A percentile compares a stretch with the other conserved stretches of the same genome.
These are phyloP conservation scores for Rubia balearica DNA, from an alignment of 305 asterid genomes.

Conservation along the genomic window DNA sequence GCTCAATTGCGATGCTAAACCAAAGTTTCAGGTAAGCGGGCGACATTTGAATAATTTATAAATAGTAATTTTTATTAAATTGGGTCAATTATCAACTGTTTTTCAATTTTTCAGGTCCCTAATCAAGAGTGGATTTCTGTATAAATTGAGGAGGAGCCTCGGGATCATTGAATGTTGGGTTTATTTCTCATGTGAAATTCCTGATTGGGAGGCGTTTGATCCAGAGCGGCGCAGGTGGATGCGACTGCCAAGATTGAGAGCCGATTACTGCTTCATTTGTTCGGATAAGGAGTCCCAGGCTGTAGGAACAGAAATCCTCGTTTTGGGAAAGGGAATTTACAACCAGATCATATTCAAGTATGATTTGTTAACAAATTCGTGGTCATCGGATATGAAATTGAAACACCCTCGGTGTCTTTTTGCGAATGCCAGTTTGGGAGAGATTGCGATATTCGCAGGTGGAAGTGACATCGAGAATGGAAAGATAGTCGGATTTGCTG, in stretches of 20 bases:
- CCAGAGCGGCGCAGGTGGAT: slow-evolving; percentile 52
- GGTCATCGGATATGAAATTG: slow-evolving; percentile 54
- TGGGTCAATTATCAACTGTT: too few relatives aligned
- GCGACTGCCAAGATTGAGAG: slow-evolving; percentile 46
- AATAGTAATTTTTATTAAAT: background rate
- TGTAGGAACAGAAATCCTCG: slow-evolving; percentile 73
- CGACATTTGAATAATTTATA: background rate
- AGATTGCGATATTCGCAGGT: slow-evolving; percentile 51
- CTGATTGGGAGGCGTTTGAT: slow-evolving; percentile 78
- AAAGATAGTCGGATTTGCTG: slow-evolving; percentile 43
- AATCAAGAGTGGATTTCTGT: slow-evolving; percentile 48
- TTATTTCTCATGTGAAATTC: slow-evolving; percentile 58
- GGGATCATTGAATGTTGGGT: slow-evolving; percentile 70
- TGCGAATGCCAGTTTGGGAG: slow-evolving; percentile 69
- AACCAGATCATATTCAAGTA: slow-evolving; percentile 49
- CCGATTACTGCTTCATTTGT: slow-evolving; percentile 45
- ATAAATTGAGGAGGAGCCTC: slow-evolving; percentile 40
- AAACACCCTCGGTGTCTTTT: slow-evolving; percentile 55
- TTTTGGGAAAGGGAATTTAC: slow-evolving; percentile 49
- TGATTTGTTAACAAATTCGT: slow-evolving; percentile 52
- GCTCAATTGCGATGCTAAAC: slow-evolving; percentile 48
- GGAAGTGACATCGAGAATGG: slow-evolving; percentile 55
- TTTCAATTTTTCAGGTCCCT: slow-evolving; percentile 43
- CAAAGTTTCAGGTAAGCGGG: slow-evolving; percentile 33
- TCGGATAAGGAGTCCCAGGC: slow-evolving; percentile 77